Percentiles rank a stretch among this genome's conserved stretches.
Evolutionary conservation across 2,329 filamentous ascomycete species (phyloP).

Genomic region (Metarhizium humberi): DNA sequence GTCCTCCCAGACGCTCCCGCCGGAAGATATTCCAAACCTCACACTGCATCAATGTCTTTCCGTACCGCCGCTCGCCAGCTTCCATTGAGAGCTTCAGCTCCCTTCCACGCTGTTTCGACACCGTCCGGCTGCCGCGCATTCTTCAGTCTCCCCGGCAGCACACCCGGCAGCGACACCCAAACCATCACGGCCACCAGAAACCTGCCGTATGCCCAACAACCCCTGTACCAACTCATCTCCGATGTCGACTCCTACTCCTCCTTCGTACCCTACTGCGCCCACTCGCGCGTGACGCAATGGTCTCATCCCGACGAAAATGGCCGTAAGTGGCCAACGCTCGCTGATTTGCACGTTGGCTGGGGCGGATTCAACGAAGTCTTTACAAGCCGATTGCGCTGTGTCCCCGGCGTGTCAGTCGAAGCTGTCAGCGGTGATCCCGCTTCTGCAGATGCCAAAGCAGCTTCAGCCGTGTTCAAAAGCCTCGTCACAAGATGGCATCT

Average conservation of each 20-base stretch:
- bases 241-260: conserved; percentile 74
- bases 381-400: conserved; percentile 68
- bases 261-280: conserved; percentile 88
- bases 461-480: conserved; percentile 52
- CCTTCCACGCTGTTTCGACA: background rate
- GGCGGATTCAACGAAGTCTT: conserved; percentile 77
- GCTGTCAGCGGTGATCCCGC: conserved; percentile 55
- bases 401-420: conserved; percentile 64
- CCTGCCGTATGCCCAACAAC: conserved; percentile 61
- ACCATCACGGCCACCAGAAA: conserved; percentile 63
- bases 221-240: conserved; percentile 78
- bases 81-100: background rate
- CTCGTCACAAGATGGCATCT: conserved; percentile 64
- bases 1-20: background rate
- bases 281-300: conserved; percentile 68
- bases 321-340: conserved; percentile 59
- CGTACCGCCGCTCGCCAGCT: background rate
- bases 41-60: background rate
- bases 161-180: conserved; percentile 35
- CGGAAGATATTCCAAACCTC: background rate
- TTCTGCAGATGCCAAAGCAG: conserved; percentile 30
- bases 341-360: conserved; percentile 78
- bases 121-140: conserved; percentile 9
- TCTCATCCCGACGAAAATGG: conserved; percentile 42
- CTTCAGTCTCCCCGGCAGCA: conserved; percentile 10